Base-by-base conservation (phyloP, 371 early-diverging fungal species). In the Apophysomyces sp. region DNA sequence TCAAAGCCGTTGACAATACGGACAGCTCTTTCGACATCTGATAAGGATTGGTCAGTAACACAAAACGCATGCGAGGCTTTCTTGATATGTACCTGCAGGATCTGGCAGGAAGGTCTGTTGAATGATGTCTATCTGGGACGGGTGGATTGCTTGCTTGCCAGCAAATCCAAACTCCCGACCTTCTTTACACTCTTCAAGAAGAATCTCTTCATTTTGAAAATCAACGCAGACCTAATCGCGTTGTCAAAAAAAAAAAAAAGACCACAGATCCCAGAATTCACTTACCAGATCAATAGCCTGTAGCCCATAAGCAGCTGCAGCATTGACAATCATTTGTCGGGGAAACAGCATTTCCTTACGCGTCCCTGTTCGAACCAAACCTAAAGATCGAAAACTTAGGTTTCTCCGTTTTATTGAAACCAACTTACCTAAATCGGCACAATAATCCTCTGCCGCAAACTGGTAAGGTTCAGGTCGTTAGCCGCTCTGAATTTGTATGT, bases 381-480 rank as follows among this genome's bases (percentile, higher is more conserved):
- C 91, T 64, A 68, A 58, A 18, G 21, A 21, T 15, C 0, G 18
- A 5, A 21, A 12, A 27, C 28, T n/a, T 44, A 3, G 27, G 15
- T 39, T 52, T 28, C 28, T 41, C 36, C 13, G 26, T 30, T 8
- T 2, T 55, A 6, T 29, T 29, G 21, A 5, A 3, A 9, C 55
- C 6, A 37, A 16, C 29, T 41, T 69, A 71, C 73, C 79, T 18
- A 89, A 63, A 71, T 95, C 95, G n/a, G 96, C 94, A 68, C 92
- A 92, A 65, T 90, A 95, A 74, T 97, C 97, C 72, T 97, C 96
- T 9, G 95, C 90, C n/a, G 96, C 96, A 81, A 95, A 93, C 89
- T 87, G 75, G 9, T 6, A 21, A 21, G 9, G 6, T 18, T 4
- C 3, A 6, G 6, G 27, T 21, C 27, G 21, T n/a, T 41, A n/a